Evolutionary conservation across 2,329 filamentous ascomycete species (phyloP), one percentile per base, ranked within the genome.

Genomic region (Stemphylium beticola): DNA sequence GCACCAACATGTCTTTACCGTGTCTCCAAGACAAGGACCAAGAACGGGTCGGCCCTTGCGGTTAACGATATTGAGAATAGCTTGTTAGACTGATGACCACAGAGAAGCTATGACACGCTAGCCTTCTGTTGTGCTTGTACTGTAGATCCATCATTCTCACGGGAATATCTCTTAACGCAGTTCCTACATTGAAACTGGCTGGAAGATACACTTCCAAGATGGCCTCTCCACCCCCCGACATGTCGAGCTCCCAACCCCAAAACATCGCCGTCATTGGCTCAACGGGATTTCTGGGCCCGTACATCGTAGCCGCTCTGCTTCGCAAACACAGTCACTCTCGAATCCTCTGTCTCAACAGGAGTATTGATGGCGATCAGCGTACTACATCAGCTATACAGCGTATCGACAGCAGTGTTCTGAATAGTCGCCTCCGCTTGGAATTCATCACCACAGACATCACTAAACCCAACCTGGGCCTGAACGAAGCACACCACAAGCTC

Each of bases 401-500:
- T 5, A 46, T 49, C 14, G 29, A 22, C 14, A 33, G 34, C 18
- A 17, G 20, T 10, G 14, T 24, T 24, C 15, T 12, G 29, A 29
- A 22, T 18, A 17, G 39, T 11, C 17, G 4, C 20, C 6, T 5
- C 17, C 26, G 20, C 32, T 20, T 55, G 22, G 33, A 41, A 9
- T 62, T 61, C 26, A 22, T 58, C 9, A 14, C 17, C 20, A 38
- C 48, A 10, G 24, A 52, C 24, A 34, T 61, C 9, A 47, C 7
- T 78, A 79, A 11, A 24, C 22, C 22, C 2, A 2, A 24, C 22
- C 22, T 24, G 68, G 82, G 1, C 43, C 60, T 20, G 15, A 12
- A 24, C 11, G 12, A 12, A 34, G 12, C 18, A 32, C 38, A 12
- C 39, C 34, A 15, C n/a, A 15, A 18, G 8, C 34, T 15, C 3